A percentile compares a stretch with the other conserved stretches of the same genome.
Evolutionary conservation across 352 stramenopile genomes (phyloP).

Genomic region (Globisporangium rhizosaccharum): DNA sequence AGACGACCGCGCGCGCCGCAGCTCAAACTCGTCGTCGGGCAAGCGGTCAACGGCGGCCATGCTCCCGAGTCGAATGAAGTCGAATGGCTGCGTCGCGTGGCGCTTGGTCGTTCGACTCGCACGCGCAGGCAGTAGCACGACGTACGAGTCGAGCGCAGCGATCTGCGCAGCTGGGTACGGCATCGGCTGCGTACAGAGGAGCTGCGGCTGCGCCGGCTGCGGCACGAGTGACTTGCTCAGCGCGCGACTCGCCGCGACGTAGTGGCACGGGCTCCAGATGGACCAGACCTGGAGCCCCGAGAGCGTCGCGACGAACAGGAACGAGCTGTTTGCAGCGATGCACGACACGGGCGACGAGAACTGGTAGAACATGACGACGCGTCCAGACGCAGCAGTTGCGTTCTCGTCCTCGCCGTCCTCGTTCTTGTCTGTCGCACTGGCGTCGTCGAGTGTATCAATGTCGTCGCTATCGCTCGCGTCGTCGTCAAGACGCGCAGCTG

Average conservation of each 20-base stretch:
- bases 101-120: too few relatives aligned
- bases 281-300: constrained; percentile 77
- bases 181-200: constrained; percentile 61
- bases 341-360: constrained; percentile 58
- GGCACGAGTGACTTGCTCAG: constrained; percentile 48
- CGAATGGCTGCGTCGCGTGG: constrained; percentile 9
- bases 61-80: constrained; percentile 41
- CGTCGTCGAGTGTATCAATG: constrained; percentile 6
- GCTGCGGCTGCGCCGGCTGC: constrained; percentile 65
- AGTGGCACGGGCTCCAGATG: constrained; percentile 84
- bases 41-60: constrained; percentile 38
- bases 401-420: constrained; percentile 24
- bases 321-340: constrained; percentile 82
- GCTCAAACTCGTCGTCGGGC: constrained; percentile 51
- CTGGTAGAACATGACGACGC: constrained; percentile 82
- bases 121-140: constrained; percentile 46
- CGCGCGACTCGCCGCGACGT: constrained; percentile 60
- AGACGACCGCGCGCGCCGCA: constrained; percentile 31
- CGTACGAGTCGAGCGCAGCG: constrained; percentile 70
- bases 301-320: constrained; percentile 72
- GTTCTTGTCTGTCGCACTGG: constrained; percentile 5
- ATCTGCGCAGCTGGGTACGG: constrained; percentile 52
- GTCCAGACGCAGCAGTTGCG: constrained; percentile 24
- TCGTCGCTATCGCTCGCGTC: constrained; percentile 7
- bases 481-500: constrained; percentile 20